Base-by-base conservation (phyloP, 106 monocot species). In the Apostasia shenzhenica region DNA sequence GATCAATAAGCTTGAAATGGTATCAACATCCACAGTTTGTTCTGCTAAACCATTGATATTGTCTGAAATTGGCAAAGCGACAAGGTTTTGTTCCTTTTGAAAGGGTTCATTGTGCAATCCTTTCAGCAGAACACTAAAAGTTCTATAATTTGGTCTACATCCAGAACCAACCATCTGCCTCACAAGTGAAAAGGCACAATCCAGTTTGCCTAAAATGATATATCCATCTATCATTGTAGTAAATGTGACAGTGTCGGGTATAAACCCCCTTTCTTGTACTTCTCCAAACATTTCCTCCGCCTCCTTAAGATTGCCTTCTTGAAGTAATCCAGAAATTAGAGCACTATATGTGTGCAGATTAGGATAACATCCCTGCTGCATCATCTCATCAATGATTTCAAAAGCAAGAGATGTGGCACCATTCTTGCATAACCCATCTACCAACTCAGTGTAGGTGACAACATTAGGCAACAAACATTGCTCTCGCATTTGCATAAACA, bases 381-480 rank as follows among this genome's bases (percentile, higher is more conserved):
- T 63, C 88, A 91, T 91, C 71, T 88, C 88, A 72, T 85, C 75
- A 68, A 86, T 65, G 62, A 91, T 37, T 59, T 78, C 69, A 52
- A 78, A 68, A 51, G 87, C 94, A 65, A 55, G 41, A 67, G 79
- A 59, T 50, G 66, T 80, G 26, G 72, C 72, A 58, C 81, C 83
- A 70, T 91, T 84, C 80, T 77, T 95, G 63, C 88, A 95, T 40
- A 88, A 63, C 13, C 88, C 88, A 68, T 91, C 81, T 26, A 91
- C 70, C 62, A 91, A 60, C 45, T 91, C 64, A 1, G 91, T 88
- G 65, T 86, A 95, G 77, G 94, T 91, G 50, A 95, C 62, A 55
- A 91, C 79, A 80, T 95, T 84, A 65, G 88, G 94, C 3, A 54
- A 47, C 10, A 91, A 52, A 1, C 78, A 77, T 65, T 41, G 52